Base-by-base conservation (phyloP, 1,284 basidiomycete genomes). In the Coriolopsis trogii region DNA sequence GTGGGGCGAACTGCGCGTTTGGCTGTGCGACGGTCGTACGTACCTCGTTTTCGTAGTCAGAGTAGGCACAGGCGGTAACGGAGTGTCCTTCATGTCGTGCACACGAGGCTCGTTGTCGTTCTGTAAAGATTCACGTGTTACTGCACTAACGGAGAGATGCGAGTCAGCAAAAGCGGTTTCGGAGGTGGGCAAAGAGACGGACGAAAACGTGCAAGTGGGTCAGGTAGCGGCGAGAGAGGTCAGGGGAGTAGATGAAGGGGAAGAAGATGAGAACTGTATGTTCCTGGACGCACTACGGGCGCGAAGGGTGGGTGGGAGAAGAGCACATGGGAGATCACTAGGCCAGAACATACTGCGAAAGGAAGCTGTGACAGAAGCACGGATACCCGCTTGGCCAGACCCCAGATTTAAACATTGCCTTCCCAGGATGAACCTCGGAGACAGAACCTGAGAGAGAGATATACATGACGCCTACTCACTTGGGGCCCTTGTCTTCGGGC, bases 11-110 rank as follows among this genome's bases (percentile, higher is more conserved):
- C 18, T 8, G 13, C 33, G 15, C 33, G 33, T 34, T 12, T 34
- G 13, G 33, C 13, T n/a, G 33, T 29, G n/a, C n/a, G n/a, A 34
- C 33, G 6, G 31, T 3, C 6, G n/a, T 30, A 52, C 40, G 16
- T 6, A 52, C 45, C 51, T 42, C 21, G 20, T 13, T 37, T 12
- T 41, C 38, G 18, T 30, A 28, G 24, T 36, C 28, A 16, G 26
- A n/a, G 33, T 20, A 36, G 33, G 55, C 3, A 56, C 20, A 12
- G 55, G 31, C 21, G 55, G 55, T 18, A 56, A 31, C 18, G 55
- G 44, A 12, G 51, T 34, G n/a, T 53, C 47, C 47, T 56, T 56
- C 51, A 56, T 56, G 23, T 49, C 34, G 8, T 26, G 13, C 24
- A 18, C 25, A 29, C n/a, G n/a, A 9, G 26, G n/a, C 6, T 29